Conservation (phyloP, 768 basidiomycete species). For the Glaciozyma antarctica region DNA sequence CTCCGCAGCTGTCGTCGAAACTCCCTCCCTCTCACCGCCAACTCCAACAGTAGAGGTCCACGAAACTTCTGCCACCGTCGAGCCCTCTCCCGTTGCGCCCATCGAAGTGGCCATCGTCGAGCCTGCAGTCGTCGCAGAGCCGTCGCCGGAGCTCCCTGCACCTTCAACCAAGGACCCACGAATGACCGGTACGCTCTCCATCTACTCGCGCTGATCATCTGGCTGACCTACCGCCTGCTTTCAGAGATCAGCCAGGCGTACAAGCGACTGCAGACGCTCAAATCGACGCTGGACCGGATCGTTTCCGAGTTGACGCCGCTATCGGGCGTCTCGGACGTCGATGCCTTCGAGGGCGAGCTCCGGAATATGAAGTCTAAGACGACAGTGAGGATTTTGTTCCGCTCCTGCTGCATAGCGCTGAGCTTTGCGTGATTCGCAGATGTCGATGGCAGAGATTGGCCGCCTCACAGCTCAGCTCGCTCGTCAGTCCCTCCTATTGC, state of each 20-base stretch:
- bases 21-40: background rate
- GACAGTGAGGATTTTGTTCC: constrained; percentile 52
- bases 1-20: background rate
- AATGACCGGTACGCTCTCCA: too few species aligned
- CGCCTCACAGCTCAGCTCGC: constrained; percentile 62
- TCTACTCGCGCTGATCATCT: too few species aligned
- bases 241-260: constrained; percentile 39
- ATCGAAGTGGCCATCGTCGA: background rate
- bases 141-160: background rate
- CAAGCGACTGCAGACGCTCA: constrained; percentile 64
- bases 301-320: constrained; percentile 64
- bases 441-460: constrained; percentile 56
- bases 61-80: background rate
- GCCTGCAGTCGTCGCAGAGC: background rate
- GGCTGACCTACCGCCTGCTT: background rate
- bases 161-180: background rate
- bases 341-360: constrained; percentile 65
- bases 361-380: constrained; percentile 56
- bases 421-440: background rate
- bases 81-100: too few species aligned
- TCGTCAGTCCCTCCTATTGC: constrained; percentile 46
- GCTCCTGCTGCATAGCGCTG: background rate
- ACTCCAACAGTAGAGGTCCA: background rate
- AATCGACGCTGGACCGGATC: constrained; percentile 56
- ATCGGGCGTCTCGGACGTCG: constrained; percentile 54